These are phyloP conservation scores for Trichophyton schoenleinii DNA, from an alignment of 2,329 filamentous ascomycete species.

Conservation along the genomic window DNA sequence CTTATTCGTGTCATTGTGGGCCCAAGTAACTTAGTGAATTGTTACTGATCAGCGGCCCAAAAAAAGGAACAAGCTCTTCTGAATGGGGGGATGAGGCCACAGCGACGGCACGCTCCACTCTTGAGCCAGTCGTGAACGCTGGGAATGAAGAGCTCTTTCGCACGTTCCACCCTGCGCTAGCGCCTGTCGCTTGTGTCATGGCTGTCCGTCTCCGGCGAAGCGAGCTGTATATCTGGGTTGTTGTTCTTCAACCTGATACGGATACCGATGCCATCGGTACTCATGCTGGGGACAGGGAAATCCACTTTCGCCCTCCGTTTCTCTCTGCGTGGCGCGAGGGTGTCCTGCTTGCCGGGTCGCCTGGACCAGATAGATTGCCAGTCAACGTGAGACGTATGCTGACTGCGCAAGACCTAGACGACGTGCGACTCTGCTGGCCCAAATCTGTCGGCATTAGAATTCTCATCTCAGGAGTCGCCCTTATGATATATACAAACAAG, in stretches of 20 bases:
- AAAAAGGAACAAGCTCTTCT: not conserved
- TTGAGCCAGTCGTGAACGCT: conserved; percentile 1
- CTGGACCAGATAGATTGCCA: not conserved
- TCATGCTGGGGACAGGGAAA: conserved; percentile 3
- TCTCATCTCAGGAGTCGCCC: not conserved
- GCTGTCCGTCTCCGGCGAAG: not conserved
- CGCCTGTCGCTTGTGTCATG: not conserved
- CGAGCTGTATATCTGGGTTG: not conserved
- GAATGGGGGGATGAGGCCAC: not conserved
- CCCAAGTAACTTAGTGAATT: not conserved
- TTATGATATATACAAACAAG: not conserved
- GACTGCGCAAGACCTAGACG: not conserved
- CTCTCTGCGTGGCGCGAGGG: not conserved
- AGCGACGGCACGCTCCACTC: not conserved
- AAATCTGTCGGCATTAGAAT: not conserved
- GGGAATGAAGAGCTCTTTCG: conserved; percentile 1
- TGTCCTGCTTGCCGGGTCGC: not conserved
- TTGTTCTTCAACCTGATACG: not conserved
- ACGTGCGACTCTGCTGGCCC: not conserved
- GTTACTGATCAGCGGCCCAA: not conserved
- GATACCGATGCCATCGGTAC: not conserved
- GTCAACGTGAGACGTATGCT: not conserved
- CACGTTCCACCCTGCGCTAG: not conserved
- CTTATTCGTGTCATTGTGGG: too few species aligned
- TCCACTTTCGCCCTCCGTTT: not conserved